Evolutionary conservation across 176 grass and related monocot genomes (phyloP), one percentile per base, ranked within the genome.

Genomic region (Guadua angustifolia): DNA sequence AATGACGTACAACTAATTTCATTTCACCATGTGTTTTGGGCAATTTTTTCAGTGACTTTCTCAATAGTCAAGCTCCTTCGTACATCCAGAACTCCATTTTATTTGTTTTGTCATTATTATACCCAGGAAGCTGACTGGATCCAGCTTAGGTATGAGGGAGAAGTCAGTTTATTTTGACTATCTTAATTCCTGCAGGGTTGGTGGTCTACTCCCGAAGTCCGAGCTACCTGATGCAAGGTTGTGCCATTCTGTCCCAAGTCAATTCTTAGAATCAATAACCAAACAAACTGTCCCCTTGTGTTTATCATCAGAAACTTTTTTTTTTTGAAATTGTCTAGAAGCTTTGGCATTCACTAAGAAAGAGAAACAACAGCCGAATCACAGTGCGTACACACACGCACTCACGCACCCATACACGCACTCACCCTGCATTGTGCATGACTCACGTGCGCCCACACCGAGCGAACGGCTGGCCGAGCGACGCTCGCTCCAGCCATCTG

Each of bases 61-160:
- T 46, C 6, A 6, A 0, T 0, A n/a, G 29, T 60, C 42, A 4
- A 26, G 9, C 42, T 3, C 13, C 18, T 46, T 73, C 5, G 1
- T 16, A 33, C 61, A 33, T 16, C 38, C n/a, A 36, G 3, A 64
- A 52, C 8, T 49, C 29, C 25, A 7, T 42, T 29, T 26, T 50
- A 35, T 36, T 73, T 46, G 25, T 62, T 18, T 22, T 38, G 25
- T 9, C 70, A n/a, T 29, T 40, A 51, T 55, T 8, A 19, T n/a
- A 69, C n/a, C 7, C 22, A 58, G 12, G 2, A 35, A 66, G 59
- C 69, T 87, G 78, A 84, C 51, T 84, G 51, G 26, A 77, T 82
- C 18, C 73, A 73, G 55, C 77, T 56, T 77, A 19, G 18, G 65
- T 45, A 42, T 3, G 18, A 42, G 22, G 15, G 24, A 40, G 4